Evolutionary conservation across 2,329 filamentous ascomycete species (phyloP).

Genomic region (Trichophyton benhamiae): DNA sequence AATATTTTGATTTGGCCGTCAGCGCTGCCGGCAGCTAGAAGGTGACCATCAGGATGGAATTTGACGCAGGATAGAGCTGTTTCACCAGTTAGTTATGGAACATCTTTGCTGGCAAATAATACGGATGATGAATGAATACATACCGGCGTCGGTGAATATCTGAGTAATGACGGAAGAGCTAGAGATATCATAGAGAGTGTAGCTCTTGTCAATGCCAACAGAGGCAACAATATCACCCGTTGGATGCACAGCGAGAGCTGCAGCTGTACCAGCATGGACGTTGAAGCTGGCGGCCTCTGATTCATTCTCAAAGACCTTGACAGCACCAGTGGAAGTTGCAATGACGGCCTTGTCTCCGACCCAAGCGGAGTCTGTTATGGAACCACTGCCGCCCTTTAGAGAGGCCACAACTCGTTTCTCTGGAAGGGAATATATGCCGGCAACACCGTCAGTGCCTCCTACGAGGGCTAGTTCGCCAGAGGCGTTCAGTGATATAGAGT

Average conservation of each 20-base stretch:
- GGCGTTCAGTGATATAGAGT: slow-evolving; percentile 45
- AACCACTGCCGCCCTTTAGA: slow-evolving; percentile 50
- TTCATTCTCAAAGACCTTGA: slow-evolving; percentile 69
- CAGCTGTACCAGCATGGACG: slow-evolving; percentile 74
- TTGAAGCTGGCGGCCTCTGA: slow-evolving; percentile 56
- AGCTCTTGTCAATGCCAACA: slow-evolving; percentile 81
- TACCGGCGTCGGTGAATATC: slow-evolving; percentile 68
- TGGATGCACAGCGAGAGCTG: slow-evolving; percentile 67
- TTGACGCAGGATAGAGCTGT: slow-evolving; percentile 61
- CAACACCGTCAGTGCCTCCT: slow-evolving; percentile 60
- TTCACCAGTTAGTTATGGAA: slow-evolving; percentile 18
- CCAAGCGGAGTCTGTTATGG: slow-evolving; percentile 53
- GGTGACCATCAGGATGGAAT: slow-evolving; percentile 95
- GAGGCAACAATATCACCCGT: slow-evolving; percentile 73
- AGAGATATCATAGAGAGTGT: slow-evolving; percentile 73
- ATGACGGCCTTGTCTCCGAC: slow-evolving; percentile 56
- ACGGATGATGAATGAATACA: slow-evolving; percentile 22
- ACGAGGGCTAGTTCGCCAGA: slow-evolving; percentile 57
- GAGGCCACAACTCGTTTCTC: slow-evolving; percentile 62
- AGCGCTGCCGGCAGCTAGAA: slow-evolving; percentile 72
- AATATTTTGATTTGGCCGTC: slow-evolving; percentile 78
- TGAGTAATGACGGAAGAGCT: slow-evolving; percentile 59
- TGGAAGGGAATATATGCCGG: slow-evolving; percentile 66
- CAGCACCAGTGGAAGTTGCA: slow-evolving; percentile 59
- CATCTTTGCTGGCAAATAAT: not conserved